Conservation (phyloP, 306 rosid genomes). For the Alnus glutinosa region DNA sequence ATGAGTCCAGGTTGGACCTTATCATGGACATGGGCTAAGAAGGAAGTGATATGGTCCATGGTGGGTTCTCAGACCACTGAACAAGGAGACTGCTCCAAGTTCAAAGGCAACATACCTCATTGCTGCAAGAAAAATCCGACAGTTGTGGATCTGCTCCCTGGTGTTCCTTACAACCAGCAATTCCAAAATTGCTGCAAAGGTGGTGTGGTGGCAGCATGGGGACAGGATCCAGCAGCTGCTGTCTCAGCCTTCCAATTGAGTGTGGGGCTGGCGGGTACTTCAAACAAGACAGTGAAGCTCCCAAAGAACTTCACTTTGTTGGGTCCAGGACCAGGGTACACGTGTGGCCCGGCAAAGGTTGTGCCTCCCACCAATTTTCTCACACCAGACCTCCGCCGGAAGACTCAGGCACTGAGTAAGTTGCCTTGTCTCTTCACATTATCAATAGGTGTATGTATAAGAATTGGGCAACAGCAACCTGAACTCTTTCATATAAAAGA, state of each 20-base stretch:
- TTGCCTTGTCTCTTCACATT: constrained; percentile 5
- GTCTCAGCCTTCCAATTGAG: constrained; percentile 84
- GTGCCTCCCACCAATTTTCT: constrained; percentile 80
- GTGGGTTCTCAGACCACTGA: constrained; percentile 85
- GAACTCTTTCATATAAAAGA: too few relatives aligned
- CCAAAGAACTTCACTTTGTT: constrained; percentile 86
- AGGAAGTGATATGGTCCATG: constrained; percentile 81
- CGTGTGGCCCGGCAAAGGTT: constrained; percentile 87
- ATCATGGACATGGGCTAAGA: constrained; percentile 96
- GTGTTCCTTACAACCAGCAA: constrained; percentile 94
- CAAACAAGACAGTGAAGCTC: constrained; percentile 82
- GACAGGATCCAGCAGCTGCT: constrained; percentile 83
- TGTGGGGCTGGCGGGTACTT: constrained; percentile 76
- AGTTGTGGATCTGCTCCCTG: constrained; percentile 87
- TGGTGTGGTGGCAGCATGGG: constrained; percentile 89
- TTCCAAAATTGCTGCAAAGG: constrained; percentile 89
- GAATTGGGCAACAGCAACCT: too few relatives aligned
- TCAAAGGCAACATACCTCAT: constrained; percentile 79
- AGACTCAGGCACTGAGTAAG: constrained; percentile 93
- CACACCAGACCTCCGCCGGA: constrained; percentile 72
- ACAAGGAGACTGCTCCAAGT: constrained; percentile 94
- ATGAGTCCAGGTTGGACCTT: constrained; percentile 92
- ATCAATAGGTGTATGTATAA: neutral
- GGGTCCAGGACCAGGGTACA: constrained; percentile 91
- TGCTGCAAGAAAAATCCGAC: constrained; percentile 86